A percentile compares a stretch with the other conserved stretches of the same genome.
Evolutionary conservation across 139 green algal genomes (phyloP).

Genomic region (Pleodorina starrii): DNA sequence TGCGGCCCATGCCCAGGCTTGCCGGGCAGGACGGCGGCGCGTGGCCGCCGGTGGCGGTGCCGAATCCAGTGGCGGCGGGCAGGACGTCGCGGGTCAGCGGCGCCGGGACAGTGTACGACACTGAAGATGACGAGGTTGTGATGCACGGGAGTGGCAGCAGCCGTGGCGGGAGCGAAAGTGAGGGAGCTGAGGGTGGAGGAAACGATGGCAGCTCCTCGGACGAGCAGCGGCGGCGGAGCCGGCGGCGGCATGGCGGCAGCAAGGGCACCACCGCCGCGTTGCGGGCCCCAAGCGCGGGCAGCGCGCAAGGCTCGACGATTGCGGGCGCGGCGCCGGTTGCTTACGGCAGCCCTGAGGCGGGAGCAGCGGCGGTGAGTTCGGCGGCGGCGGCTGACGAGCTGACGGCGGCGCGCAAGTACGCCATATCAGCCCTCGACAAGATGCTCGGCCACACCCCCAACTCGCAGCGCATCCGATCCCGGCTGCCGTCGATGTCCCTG

Average conservation of each 20-base stretch:
- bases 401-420: not conserved
- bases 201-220: not conserved
- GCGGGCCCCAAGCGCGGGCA: not conserved
- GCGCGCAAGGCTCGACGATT: not conserved
- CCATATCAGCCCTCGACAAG: conserved; percentile 29
- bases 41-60: not conserved
- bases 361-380: not conserved
- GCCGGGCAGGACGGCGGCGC: not conserved
- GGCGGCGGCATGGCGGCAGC: not conserved
- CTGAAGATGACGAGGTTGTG: conserved; percentile 34
- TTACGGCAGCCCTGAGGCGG: not conserved
- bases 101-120: not conserved
- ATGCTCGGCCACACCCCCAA: conserved; percentile 43
- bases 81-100: not conserved
- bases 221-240: not conserved
- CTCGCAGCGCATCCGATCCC: conserved; percentile 39
- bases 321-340: not conserved
- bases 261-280: too few relatives aligned
- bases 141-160: conserved; percentile 14
- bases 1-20: conserved; percentile 17
- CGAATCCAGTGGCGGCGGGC: not conserved
- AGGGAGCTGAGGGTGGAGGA: not conserved
- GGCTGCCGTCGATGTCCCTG: conserved; percentile 4
- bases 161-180: not conserved
- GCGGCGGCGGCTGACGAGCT: not conserved